phyloP scores from a whole-genome alignment of 495 filamentous ascomycete species.

The Aspergillus saccharolyticus region DNA sequence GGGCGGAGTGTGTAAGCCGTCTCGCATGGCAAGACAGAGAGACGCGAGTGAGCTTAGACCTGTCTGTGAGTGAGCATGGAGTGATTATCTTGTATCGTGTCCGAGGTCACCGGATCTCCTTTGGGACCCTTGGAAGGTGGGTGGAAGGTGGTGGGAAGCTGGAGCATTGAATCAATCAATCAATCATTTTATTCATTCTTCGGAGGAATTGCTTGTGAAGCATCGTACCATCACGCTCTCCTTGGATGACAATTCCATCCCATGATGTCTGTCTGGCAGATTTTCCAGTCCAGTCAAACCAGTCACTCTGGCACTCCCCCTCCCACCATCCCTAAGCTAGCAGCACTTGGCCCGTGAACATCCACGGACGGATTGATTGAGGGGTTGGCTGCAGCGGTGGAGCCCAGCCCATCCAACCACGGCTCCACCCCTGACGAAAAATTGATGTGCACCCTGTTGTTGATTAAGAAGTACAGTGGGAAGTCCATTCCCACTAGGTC shows the following conservation, averaged over 20 bases:
- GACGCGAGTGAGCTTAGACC: no score
- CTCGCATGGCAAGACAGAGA: background rate
- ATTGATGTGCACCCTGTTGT: conserved; percentile 19
- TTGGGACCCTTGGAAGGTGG: background rate
- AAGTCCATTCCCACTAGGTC: no score
- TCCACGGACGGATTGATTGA: conserved; percentile 14
- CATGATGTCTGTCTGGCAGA: background rate
- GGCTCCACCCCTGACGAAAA: conserved; percentile 21
- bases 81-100: background rate
- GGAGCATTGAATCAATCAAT: background rate
- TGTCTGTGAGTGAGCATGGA: background rate
- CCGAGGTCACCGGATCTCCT: background rate
- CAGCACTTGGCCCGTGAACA: conserved; percentile 13
- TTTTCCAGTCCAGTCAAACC: background rate
- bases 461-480: no score
- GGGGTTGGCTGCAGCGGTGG: conserved; percentile 20
- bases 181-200: background rate
- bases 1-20: background rate
- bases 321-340: background rate
- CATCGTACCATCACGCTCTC: background rate
- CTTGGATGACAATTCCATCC: background rate
- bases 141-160: no score
- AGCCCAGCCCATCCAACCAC: conserved; percentile 15
- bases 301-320: background rate
- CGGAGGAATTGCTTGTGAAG: background rate